Percentiles rank a stretch among this genome's conserved stretches.
Evolutionary conservation across 176 grass and related monocot genomes (phyloP).

Genomic region (Themeda triandra): DNA sequence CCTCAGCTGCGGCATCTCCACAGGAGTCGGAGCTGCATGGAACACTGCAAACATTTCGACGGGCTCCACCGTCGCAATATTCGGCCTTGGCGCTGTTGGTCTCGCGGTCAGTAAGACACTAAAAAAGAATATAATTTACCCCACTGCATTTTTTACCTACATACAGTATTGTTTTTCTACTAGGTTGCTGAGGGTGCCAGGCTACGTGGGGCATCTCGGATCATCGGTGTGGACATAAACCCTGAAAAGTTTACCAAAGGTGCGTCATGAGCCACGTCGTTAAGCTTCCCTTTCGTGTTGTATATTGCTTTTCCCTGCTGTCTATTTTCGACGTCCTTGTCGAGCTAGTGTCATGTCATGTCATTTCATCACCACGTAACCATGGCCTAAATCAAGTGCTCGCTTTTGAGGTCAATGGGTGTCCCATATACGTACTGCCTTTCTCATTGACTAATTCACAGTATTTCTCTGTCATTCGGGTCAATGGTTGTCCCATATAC

Average conservation of each 20-base stretch:
- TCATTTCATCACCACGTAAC: not conserved
- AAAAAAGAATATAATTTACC: not conserved
- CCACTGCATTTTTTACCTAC: not conserved
- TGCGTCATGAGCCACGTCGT: not conserved
- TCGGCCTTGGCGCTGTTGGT: constrained; percentile 79
- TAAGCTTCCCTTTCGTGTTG: too few species aligned
- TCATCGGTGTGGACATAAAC: constrained; percentile 82
- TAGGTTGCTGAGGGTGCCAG: constrained; percentile 86
- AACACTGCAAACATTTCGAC: constrained; percentile 70
- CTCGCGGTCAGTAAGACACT: constrained; percentile 70
- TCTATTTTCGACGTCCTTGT: not conserved
- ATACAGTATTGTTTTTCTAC: not conserved
- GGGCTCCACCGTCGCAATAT: constrained; percentile 62
- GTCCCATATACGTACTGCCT: too few species aligned
- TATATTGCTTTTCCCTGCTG: not conserved
- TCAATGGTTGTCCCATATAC: too few species aligned
- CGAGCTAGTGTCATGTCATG: not conserved
- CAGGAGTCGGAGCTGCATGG: constrained; percentile 84
- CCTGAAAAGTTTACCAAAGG: constrained; percentile 66
- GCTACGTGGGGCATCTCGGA: too few species aligned
- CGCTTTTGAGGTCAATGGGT: too few species aligned
- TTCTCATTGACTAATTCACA: too few species aligned
- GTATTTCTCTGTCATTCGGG: too few species aligned
- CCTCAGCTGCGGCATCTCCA: constrained; percentile 81
- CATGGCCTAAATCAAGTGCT: not conserved